These are phyloP conservation scores for Aspergillus egyptiacus DNA, from an alignment of 495 filamentous ascomycete genomes.

Conservation along the genomic window DNA sequence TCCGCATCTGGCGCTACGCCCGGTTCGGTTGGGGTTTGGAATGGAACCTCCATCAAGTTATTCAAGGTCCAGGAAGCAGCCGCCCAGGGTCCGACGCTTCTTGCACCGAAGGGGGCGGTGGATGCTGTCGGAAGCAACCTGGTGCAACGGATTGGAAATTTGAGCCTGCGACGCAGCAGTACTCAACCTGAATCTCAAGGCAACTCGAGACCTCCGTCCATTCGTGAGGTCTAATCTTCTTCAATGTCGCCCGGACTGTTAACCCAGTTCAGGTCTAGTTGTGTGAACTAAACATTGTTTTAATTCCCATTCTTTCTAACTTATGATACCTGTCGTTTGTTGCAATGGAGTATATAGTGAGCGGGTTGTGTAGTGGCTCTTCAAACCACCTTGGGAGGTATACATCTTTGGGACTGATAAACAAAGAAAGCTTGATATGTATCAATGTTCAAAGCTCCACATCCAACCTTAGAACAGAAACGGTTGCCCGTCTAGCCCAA, in stretches of 20 bases:
- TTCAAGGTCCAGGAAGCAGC: slow-evolving; percentile 86
- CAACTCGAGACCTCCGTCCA: slow-evolving; percentile 26
- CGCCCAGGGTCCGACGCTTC: slow-evolving; percentile 70
- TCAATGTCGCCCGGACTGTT: not conserved
- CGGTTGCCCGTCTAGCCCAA: too few relatives aligned
- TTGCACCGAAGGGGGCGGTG: slow-evolving; percentile 82
- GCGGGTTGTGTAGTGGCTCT: not conserved
- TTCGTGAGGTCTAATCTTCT: slow-evolving; percentile 32
- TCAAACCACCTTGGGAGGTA: too few relatives aligned
- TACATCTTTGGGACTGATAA: too few relatives aligned
- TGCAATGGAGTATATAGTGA: slow-evolving; percentile 8
- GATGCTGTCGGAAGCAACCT: slow-evolving; percentile 93
- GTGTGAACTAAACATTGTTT: slow-evolving; percentile 8
- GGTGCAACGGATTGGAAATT: slow-evolving; percentile 76
- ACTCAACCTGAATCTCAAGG: slow-evolving; percentile 28
- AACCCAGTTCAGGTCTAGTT: not conserved
- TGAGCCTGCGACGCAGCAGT: slow-evolving; percentile 51
- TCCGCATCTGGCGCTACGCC: slow-evolving; percentile 42
- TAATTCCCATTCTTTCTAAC: slow-evolving; percentile 3
- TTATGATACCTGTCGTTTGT: slow-evolving; percentile 6
- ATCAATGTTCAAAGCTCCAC: not conserved
- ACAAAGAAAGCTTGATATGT: not conserved
- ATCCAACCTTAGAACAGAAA: too few relatives aligned
- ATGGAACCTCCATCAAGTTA: slow-evolving; percentile 77
- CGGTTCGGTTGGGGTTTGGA: slow-evolving; percentile 94